Evolutionary conservation across 164 flowering plant species (phyloP), one percentile per base, ranked within the genome.

Genomic region (Magnolia kwangsiensis): DNA sequence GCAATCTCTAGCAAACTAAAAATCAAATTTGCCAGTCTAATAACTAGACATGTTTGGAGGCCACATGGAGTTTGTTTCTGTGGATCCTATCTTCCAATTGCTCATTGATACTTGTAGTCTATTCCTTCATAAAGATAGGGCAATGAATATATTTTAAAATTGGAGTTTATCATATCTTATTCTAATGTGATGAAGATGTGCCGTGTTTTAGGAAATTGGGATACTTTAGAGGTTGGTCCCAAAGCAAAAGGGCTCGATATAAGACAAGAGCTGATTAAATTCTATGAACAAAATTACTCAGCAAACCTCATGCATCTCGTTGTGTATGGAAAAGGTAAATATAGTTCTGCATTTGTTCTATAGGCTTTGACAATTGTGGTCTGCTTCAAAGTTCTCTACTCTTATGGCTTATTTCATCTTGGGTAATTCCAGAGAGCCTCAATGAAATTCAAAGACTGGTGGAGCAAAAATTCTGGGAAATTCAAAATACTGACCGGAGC

Each of bases 291-390:
- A 63, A 78, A 96, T 76, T 96, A 96, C 83, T 96, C 99, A 51
- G 90, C 99, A 68, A 96, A 91, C 83, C 87, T 92, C n/a, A 96
- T 96, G 99, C 90, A 89, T 86, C 87, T 96, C 51, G 98, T 91
- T 73, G 83, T 96, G 10, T 94, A 96, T 84, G 80, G 87, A 50
- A 92, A 94, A 83, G 91, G 99, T 92, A 75, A 72, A 78, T 83
- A n/a, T 23, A 55, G 1, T 58, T 74, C 75, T 29, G 24, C 31
- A 29, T 51, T 4, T 67, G 49, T 58, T 29, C 11, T 19, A 13
- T n/a, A 14, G 50, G 72, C 45, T 70, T 65, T 9, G 49, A 63
- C 61, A 10, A 27, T 70, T 11, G 14, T 69, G 71, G 58, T 50
- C 45, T n/a, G 23, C 72, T 70, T 14, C 49, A 11, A 69, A 37